Conservation (phyloP, 2,329 filamentous ascomycete species). For the Rosellinia necatrix region DNA sequence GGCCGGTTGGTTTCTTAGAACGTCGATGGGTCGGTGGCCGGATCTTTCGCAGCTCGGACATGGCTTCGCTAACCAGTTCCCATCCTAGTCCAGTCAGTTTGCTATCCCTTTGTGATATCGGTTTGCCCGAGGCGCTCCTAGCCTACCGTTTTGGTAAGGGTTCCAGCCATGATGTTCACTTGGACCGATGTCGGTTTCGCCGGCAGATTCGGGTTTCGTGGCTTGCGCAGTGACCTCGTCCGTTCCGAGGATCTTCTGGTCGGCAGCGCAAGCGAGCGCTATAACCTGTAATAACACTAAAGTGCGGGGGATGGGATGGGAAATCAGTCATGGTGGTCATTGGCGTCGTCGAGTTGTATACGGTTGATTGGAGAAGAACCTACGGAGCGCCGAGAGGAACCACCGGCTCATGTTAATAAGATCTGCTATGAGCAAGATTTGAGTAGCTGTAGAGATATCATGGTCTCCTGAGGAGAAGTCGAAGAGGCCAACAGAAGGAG, state of each 20-base stretch:
- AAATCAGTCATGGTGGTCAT: slow-evolving; percentile 19
- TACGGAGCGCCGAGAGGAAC: slow-evolving; percentile 40
- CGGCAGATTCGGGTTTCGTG: slow-evolving; percentile 30
- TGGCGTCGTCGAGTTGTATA: no score
- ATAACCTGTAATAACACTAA: slow-evolving; percentile 41
- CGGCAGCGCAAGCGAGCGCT: slow-evolving; percentile 32
- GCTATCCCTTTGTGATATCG: not conserved
- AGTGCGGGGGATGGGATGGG: not conserved
- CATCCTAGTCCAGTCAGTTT: slow-evolving; percentile 45
- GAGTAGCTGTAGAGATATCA: slow-evolving; percentile 36
- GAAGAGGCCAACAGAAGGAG: slow-evolving; percentile 14
- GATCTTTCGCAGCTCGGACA: slow-evolving; percentile 55
- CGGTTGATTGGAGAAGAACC: slow-evolving; percentile 22
- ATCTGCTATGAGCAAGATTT: slow-evolving; percentile 40
- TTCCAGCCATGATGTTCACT: slow-evolving; percentile 36
- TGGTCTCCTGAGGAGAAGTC: slow-evolving; percentile 34
- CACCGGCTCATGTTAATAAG: slow-evolving; percentile 39
- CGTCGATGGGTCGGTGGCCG: slow-evolving; percentile 51
- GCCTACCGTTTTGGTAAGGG: slow-evolving; percentile 42
- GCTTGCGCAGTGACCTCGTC: slow-evolving; percentile 28
- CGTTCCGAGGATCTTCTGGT: slow-evolving; percentile 38
- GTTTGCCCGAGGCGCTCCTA: not conserved
- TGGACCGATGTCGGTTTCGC: slow-evolving; percentile 35
- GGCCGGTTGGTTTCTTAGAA: slow-evolving; percentile 48
- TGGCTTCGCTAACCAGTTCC: slow-evolving; percentile 58